Percentiles rank a stretch among this genome's conserved stretches.
Evolutionary conservation across 305 asterid species (phyloP).

Genomic region (Ilex paraguariensis): DNA sequence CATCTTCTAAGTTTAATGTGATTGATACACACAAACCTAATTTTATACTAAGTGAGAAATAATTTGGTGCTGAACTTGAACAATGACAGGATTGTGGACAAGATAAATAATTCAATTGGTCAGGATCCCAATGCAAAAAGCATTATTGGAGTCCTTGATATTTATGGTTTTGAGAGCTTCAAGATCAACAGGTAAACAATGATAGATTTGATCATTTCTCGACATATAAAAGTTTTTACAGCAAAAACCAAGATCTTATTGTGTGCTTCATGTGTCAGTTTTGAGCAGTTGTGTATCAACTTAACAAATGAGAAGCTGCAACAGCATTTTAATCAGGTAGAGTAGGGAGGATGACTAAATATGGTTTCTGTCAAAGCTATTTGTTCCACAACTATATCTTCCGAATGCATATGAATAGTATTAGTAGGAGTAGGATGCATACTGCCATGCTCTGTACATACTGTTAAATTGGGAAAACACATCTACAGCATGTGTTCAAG

Average conservation of each 20-base stretch:
- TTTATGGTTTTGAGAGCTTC: slow-evolving; percentile 94
- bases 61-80: not conserved
- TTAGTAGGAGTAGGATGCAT: too few relatives aligned
- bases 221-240: slow-evolving; percentile 9
- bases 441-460: not conserved
- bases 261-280: slow-evolving; percentile 36
- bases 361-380: slow-evolving; percentile 7
- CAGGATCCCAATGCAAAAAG: slow-evolving; percentile 83
- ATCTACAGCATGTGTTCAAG: slow-evolving; percentile 85
- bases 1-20: not conserved
- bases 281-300: slow-evolving; percentile 93
- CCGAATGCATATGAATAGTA: too few relatives aligned
- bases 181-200: slow-evolving; percentile 71
- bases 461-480: slow-evolving; percentile 21
- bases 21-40: not conserved
- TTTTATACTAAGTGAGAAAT: too few relatives aligned
- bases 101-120: slow-evolving; percentile 87
- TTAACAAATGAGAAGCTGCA: slow-evolving; percentile 95
- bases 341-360: slow-evolving; percentile 22
- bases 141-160: slow-evolving; percentile 92
- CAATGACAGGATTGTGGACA: slow-evolving; percentile 82
- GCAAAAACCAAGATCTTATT: slow-evolving; percentile 24
- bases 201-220: not conserved
- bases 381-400: not conserved
- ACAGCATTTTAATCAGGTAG: slow-evolving; percentile 95